Evolutionary conservation across 179 eudicot genomes (phyloP).

Genomic region (Patellifolia procumbens): DNA sequence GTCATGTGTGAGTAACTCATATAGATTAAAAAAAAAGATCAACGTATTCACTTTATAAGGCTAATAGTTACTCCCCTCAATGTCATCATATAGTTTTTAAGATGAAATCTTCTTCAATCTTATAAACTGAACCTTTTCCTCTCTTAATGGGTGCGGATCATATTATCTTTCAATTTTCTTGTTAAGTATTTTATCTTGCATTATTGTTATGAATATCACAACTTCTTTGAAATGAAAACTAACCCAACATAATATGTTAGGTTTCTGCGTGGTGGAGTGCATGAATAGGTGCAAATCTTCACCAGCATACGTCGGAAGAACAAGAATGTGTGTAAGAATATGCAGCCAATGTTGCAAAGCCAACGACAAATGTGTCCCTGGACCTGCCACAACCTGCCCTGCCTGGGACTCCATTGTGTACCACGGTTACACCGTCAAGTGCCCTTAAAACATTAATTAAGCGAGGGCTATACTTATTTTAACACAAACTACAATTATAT

Average conservation of each 20-base stretch:
- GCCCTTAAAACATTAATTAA: conserved; percentile 21
- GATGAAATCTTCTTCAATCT: too few relatives aligned
- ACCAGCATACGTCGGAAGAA: neutral
- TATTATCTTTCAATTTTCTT: too few relatives aligned
- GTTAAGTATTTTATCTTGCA: too few relatives aligned
- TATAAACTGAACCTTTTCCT: too few relatives aligned
- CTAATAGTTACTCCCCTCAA: too few relatives aligned
- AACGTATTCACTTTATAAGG: too few relatives aligned
- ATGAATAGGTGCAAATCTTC: conserved; percentile 17
- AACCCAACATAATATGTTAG: conserved; percentile 18
- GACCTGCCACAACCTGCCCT: conserved; percentile 9
- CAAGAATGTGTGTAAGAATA: conserved; percentile 28
- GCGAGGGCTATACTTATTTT: neutral
- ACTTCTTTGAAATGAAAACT: too few relatives aligned
- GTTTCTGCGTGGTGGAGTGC: conserved; percentile 28
- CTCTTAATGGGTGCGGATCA: too few relatives aligned
- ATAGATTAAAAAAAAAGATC: too few relatives aligned
- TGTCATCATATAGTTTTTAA: too few relatives aligned
- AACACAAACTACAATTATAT: neutral
- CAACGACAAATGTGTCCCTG: conserved; percentile 28
- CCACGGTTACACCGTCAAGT: conserved; percentile 14
- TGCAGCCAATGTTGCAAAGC: conserved; percentile 30
- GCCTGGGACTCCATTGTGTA: conserved; percentile 17
- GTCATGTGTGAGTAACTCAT: too few relatives aligned
- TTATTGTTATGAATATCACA: neutral